Base-by-base conservation (phyloP, 257 asterid species). In the Solanum peruvianum region DNA sequence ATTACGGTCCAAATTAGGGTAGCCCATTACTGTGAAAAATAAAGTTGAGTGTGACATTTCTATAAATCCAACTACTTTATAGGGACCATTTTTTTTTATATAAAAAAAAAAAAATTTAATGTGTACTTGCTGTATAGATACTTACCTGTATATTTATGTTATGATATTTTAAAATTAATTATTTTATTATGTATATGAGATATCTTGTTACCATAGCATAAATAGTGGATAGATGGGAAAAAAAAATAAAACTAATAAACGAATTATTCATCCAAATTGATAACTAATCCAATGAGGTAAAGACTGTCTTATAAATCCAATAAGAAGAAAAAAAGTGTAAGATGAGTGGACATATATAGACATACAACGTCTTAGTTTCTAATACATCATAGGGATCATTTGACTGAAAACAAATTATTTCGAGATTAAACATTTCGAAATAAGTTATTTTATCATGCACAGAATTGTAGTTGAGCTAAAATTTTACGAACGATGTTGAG, bases 31-130 rank as follows among this genome's bases (percentile, higher is more conserved):
- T 86, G 88, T 85, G 84, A 56, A 66, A 80, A 39, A 73, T 11
- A 73, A 81, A 49, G 85, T 77, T 88, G 88, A 86, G 15, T n/a
- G 86, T 42, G 71, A 86, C 90, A 33, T 44, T 85, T 49, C 60
- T 64, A 33, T 73, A 35, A 33, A 72, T 87, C 71, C 91, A 87
- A 82, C 88, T 49, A 77, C 73, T 39, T 73, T 9, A 21, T 37
- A 20, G 89, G 91, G 91, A 90, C 91, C 91, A 83, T 66, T 16
- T 73, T 52, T 56, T 81, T 64, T 12, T 29, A 29, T n/a, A n/a
- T n/a, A 49, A 27, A 27, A 27, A 27, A 27, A 27, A 1, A 27
- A 27, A 37, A 37, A 37, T 1, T 81, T 27, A 80, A 47, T 80
- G 85, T 80, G 69, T 80, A 80, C 85, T 47, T 25, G 25, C 16